Evolutionary conservation across 148 eudicot genomes (phyloP), one percentile per base, ranked within the genome.

Genomic region (Talinum fruticosum): DNA sequence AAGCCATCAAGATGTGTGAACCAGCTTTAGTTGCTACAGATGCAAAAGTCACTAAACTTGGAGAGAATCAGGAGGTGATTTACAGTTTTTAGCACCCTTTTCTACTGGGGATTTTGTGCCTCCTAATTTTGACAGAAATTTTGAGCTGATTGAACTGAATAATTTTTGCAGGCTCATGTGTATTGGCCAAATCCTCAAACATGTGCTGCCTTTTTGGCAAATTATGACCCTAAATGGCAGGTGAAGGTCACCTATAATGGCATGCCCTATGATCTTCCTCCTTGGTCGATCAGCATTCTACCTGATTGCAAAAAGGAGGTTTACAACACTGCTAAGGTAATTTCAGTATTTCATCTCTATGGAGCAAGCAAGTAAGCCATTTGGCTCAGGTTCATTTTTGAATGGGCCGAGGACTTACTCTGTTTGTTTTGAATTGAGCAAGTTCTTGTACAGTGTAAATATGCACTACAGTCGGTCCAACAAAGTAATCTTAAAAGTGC

Each of bases 241-340:
- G 88, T 82, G 6, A 93, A 80, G 75, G 82, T 96, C 71, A 89
- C 85, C 18, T 93, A 81, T 64, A 81, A 68, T 19, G 90, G 92
- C 36, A n/a, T 38, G 77, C 82, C 85, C 78, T 91, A 86, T 75
- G 83, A 96, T 19, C 80, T 96, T 45, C 97, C 97, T 71, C 88
- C 99, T 82, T 96, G 97, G 99, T 96, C 99, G 26, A 57, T 96
- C 81, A 93, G 97, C 84, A 96, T 96, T 75, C 94, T 96, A 28
- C 97, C 93, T 38, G 93, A 91, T 76, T 96, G 99, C 88, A 93
- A 90, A 78, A 88, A 71, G 74, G 97, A 57, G 72, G 93, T 85
- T 49, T 96, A 87, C 81, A 95, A 96, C 91, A 96, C 97, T 37
- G 99, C 97, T 41, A 87, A 72, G 84, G 99, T 91, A 86, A 81